Conservation (phyloP, 2,329 filamentous ascomycete species). For the Colletotrichum theobromicola region DNA sequence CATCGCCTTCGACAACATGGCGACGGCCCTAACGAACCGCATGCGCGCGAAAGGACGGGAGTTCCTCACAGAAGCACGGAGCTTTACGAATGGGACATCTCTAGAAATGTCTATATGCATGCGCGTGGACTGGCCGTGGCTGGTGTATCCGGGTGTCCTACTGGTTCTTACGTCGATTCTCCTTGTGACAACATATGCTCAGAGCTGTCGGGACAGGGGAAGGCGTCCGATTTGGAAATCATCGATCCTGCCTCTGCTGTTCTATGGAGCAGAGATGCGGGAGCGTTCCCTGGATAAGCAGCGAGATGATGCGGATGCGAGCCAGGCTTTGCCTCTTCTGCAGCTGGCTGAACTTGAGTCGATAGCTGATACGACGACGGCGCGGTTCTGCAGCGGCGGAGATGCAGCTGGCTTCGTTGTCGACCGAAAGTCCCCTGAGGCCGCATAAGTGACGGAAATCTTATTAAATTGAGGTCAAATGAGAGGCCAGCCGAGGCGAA, state of each 20-base stretch:
- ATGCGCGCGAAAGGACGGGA: neutral
- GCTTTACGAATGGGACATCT: neutral
- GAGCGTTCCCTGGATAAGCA: neutral
- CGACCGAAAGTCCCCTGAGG: neutral
- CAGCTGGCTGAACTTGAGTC: neutral
- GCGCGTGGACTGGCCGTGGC: neutral
- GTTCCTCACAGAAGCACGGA: neutral
- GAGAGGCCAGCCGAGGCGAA: rapidly evolving
- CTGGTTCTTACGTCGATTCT: neutral
- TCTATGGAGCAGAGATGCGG: neutral
- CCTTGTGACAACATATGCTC: neutral
- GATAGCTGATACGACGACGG: neutral
- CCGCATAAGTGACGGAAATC: neutral
- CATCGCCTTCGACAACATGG: neutral
- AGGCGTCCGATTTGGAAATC: neutral
- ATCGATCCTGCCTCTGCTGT: neutral
- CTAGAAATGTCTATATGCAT: neutral
- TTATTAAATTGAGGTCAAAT: neutral
- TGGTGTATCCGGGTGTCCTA: neutral
- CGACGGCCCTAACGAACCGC: neutral
- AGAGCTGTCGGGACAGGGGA: neutral
- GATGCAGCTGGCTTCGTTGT: neutral
- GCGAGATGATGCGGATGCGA: neutral
- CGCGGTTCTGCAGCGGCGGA: neutral
- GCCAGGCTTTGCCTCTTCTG: neutral